Percentiles rank a stretch among this genome's conserved stretches.
These are phyloP conservation scores for Penicillium sp. DNA, from an alignment of 2,329 filamentous ascomycete genomes.

Conservation along the genomic window DNA sequence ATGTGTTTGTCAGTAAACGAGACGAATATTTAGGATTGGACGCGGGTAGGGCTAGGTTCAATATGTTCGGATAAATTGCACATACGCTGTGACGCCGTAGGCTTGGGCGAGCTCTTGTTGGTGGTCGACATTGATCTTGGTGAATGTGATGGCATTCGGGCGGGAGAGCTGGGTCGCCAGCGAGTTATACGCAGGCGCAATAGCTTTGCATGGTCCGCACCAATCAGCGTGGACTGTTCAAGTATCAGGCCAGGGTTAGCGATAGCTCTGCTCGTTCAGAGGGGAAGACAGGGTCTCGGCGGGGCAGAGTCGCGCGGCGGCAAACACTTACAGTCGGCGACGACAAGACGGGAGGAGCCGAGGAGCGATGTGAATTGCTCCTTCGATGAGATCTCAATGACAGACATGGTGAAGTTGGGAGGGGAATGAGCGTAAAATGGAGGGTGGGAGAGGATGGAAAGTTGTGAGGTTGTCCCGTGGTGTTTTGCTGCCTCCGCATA, in stretches of 20 bases:
- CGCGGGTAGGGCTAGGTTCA: neutral
- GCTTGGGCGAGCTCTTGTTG: conserved; percentile 70
- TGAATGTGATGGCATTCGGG: conserved; percentile 72
- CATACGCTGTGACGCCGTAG: conserved; percentile 68
- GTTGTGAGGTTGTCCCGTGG: conserved; percentile 11
- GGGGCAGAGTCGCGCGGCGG: conserved; percentile 9
- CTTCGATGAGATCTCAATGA: conserved; percentile 58
- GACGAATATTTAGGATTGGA: neutral
- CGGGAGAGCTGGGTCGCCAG: conserved; percentile 69
- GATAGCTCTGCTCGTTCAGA: conserved; percentile 12
- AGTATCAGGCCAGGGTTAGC: conserved; percentile 20
- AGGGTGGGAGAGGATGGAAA: conserved; percentile 14
- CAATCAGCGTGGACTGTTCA: conserved; percentile 78
- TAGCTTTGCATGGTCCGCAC: conserved; percentile 79
- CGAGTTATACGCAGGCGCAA: conserved; percentile 78
- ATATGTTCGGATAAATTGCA: conserved; percentile 6
- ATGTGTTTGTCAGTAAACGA: conserved; percentile 31
- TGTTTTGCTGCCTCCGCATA: conserved; percentile 24
- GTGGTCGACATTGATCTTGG: conserved; percentile 79
- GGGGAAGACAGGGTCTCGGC: conserved; percentile 7
- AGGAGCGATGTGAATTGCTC: conserved; percentile 68
- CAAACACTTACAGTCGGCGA: conserved; percentile 75
- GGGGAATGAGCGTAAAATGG: neutral
- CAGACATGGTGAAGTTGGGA: conserved; percentile 39
- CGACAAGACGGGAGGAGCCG: conserved; percentile 71